Evolutionary conservation across 495 filamentous ascomycete genomes (phyloP).

Genomic region (Trichoderma parareesei): DNA sequence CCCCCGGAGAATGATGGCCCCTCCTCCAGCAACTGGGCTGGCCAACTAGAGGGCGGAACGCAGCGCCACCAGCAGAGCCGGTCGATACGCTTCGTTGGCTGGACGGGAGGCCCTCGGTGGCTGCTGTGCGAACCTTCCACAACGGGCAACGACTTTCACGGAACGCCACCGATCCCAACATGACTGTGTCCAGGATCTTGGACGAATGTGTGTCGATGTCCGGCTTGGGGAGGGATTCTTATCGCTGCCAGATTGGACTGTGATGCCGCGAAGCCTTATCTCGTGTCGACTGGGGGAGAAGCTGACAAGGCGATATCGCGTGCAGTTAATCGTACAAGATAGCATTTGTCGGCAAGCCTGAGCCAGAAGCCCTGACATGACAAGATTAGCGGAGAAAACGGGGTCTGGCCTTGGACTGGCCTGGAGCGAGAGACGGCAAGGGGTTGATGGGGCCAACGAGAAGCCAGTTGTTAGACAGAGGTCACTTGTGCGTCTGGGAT

Average conservation of each 20-base stretch:
- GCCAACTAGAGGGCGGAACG: neutral
- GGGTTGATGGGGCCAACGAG: neutral
- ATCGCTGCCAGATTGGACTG: no score
- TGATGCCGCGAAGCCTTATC: neutral
- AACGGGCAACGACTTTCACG: neutral
- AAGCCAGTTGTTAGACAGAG: neutral
- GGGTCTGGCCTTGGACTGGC: neutral
- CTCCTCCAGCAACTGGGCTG: neutral
- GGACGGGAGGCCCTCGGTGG: neutral
- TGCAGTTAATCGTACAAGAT: neutral
- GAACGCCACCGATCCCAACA: neutral
- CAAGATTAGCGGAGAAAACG: slow-evolving; percentile 6
- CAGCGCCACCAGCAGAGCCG: neutral
- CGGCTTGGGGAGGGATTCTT: neutral
- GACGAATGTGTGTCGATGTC: neutral
- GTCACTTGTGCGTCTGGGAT: neutral
- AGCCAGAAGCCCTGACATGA: neutral
- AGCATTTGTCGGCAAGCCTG: neutral
- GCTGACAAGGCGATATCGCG: neutral
- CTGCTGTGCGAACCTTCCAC: slow-evolving; percentile 6
- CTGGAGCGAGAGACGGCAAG: neutral
- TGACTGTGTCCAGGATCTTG: neutral
- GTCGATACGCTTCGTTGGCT: neutral
- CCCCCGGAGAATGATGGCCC: neutral
- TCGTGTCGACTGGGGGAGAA: neutral